Base-by-base conservation (phyloP, 2,329 filamentous ascomycete genomes). In the Paraphoma sp. region DNA sequence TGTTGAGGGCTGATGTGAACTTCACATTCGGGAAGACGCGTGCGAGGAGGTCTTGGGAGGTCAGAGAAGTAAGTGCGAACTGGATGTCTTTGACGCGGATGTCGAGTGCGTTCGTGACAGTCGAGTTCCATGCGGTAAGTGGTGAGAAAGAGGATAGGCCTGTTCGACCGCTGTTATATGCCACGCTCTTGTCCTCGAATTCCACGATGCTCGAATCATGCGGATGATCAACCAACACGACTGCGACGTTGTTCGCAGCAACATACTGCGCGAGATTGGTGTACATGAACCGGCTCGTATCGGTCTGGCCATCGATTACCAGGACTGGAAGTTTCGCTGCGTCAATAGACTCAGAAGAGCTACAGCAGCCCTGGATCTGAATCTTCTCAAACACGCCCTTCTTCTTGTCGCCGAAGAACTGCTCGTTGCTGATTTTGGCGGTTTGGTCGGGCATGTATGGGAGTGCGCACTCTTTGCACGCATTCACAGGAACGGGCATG, bases 151-250 rank as follows among this genome's bases (percentile, higher is more conserved):
- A 58, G 14, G 60, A 60, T 0, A 73, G 48, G 3, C 23, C 14
- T 46, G 63, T 62, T 12, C 56, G 60, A 33, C 56, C 68, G 56
- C 52, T 64, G 45, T 64, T 64, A 8, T 74, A 65, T 10, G 76
- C 56, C 0, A 69, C 64, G 1, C 29, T 28, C 1, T 33, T 55
- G 4, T 77, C 16, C 1, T 41, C n/a, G 47, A 81, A 83, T 52
- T 83, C 77, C 8, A 85, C 76, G 17, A 81, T 70, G 0, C 66
- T 54, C 0, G 78, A 73, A 46, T 84, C 82, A 46, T 80, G 79
- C 0, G 82, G 76, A 48, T 84, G 83, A 53, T 85, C 83, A 23
- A 85, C 69, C 0, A 81, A 70, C 11, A 83, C 69, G 2, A 85
- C 79, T 0, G 78, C 71, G 47, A 78, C 81, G 0, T 82, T 82